Base-by-base conservation (phyloP, 768 basidiomycete species). In the Cytidiella melzeri region DNA sequence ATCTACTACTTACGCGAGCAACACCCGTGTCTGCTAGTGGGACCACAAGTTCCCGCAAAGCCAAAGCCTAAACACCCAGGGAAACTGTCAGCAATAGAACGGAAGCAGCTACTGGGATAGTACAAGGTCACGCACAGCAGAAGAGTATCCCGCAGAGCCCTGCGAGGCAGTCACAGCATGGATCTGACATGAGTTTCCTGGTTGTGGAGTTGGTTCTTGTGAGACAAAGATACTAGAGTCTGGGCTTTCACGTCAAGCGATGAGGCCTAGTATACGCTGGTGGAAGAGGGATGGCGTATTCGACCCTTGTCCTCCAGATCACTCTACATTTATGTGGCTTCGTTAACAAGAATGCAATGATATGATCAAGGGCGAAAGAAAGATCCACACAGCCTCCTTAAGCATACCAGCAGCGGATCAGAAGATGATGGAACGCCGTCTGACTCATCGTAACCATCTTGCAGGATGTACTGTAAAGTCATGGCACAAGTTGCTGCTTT, bases 111-210 rank as follows among this genome's bases (percentile, higher is more conserved):
- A n/a, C n/a, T n/a, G n/a, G n/a, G n/a, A n/a, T n/a, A n/a, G n/a
- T n/a, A n/a, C n/a, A n/a, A n/a, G 11, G 11, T 24, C 20, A 9
- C 36, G 19, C 26, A 42, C 7, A 23, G 41, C 53, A 38, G 21
- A 54, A 54, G 40, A 40, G 50, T 4, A 54, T 3, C n/a, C 28
- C 53, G 37, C 43, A 54, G 25, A 48, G 9, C 28, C 15, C 50
- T 39, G 24, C 43, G 25, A 38, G 41, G 20, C 40, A 40, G 12
- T 54, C 53, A 18, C 13, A 19, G 13, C n/a, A 18, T 13, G 26
- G 13, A 34, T 50, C 53, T 21, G 25, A 42, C 52, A 54, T 54
- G 4, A 28, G 43, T 5, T 13, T 23, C 24, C 9, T 10, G 9
- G 9, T 21, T 12, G 10, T 10, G 20, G 20, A 20, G 10, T 41